A percentile compares a stretch with the other conserved stretches of the same genome.
phyloP scores from a whole-genome alignment of 768 basidiomycete species.

The Lactarius evosmus region DNA sequence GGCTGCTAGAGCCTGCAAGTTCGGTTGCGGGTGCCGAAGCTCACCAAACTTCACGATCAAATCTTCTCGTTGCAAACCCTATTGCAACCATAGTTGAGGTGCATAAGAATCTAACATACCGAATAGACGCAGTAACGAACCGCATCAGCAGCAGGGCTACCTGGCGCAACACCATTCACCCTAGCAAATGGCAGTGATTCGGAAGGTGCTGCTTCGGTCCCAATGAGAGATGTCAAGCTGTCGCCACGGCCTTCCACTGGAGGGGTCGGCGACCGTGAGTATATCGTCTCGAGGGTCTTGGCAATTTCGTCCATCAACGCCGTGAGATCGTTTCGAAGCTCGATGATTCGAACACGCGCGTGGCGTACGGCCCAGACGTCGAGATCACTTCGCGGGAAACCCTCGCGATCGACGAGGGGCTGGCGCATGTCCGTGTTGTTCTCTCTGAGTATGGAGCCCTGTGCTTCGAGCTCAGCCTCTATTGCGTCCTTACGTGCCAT shows the following conservation, averaged over 20 bases:
- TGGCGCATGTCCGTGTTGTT: constrained; percentile 65
- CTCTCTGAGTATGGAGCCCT: constrained; percentile 57
- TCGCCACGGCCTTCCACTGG: constrained; percentile 26
- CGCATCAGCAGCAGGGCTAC: constrained; percentile 79
- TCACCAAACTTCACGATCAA: constrained; percentile 71
- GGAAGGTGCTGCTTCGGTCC: constrained; percentile 3
- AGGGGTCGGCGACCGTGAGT: constrained; percentile 42
- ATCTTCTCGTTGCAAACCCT: constrained; percentile 71
- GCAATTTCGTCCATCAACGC: constrained; percentile 64
- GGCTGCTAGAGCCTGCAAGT: constrained; percentile 65
- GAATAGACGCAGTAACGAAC: constrained; percentile 43
- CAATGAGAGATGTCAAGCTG: constrained; percentile 7
- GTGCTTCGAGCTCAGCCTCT: constrained; percentile 64
- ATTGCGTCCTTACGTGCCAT: constrained; percentile 68
- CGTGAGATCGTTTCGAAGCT: constrained; percentile 75
- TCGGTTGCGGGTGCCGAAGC: constrained; percentile 49
- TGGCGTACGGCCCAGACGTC: constrained; percentile 76
- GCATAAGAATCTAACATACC: constrained; percentile 20
- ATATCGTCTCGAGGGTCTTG: constrained; percentile 65
- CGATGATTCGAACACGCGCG: constrained; percentile 74
- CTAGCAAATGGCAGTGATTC: constrained; percentile 63
- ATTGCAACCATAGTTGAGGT: neutral
- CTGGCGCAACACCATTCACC: constrained; percentile 76
- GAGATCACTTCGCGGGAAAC: constrained; percentile 85
- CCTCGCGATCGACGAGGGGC: constrained; percentile 79